These are phyloP conservation scores for Hanseniaspora singularis DNA, from an alignment of 805 yeast genomes.

Conservation along the genomic window DNA sequence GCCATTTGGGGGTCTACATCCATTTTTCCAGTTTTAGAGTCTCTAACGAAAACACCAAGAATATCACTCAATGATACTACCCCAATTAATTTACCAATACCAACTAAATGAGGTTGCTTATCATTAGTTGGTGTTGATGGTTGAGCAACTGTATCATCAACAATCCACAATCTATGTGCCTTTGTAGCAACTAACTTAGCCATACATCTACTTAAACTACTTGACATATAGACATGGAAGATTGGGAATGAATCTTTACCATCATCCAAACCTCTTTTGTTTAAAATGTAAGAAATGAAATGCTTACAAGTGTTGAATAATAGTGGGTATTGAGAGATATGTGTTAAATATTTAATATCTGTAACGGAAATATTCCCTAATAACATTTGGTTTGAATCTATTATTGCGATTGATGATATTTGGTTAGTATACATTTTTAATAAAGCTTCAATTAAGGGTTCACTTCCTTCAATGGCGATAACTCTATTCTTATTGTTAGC, in stretches of 20 bases:
- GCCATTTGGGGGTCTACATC: constrained; percentile 73
- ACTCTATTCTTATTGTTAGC: constrained; percentile 37
- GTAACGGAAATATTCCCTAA: constrained; percentile 91
- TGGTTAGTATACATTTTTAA: constrained; percentile 71
- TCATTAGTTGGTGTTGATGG: constrained; percentile 10
- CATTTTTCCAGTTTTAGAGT: constrained; percentile 46
- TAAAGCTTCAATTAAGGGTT: constrained; percentile 74
- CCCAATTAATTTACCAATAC: constrained; percentile 72
- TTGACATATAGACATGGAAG: constrained; percentile 72
- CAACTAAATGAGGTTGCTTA: neutral
- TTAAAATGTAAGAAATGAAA: constrained; percentile 74
- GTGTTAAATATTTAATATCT: constrained; percentile 79
- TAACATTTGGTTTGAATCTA: constrained; percentile 61
- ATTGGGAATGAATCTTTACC: constrained; percentile 96
- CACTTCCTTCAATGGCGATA: constrained; percentile 76
- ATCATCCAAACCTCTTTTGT: constrained; percentile 79
- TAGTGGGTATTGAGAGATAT: constrained; percentile 74
- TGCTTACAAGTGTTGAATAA: constrained; percentile 74
- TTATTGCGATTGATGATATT: constrained; percentile 85
- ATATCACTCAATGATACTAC: constrained; percentile 89
- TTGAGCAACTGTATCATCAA: constrained; percentile 36
- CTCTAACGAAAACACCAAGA: constrained; percentile 62
- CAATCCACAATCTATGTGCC: constrained; percentile 82
- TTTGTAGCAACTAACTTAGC: constrained; percentile 93
- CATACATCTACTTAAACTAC: constrained; percentile 75